These are phyloP conservation scores for Epichloe festucae DNA, from an alignment of 2,329 filamentous ascomycete species.

Conservation along the genomic window DNA sequence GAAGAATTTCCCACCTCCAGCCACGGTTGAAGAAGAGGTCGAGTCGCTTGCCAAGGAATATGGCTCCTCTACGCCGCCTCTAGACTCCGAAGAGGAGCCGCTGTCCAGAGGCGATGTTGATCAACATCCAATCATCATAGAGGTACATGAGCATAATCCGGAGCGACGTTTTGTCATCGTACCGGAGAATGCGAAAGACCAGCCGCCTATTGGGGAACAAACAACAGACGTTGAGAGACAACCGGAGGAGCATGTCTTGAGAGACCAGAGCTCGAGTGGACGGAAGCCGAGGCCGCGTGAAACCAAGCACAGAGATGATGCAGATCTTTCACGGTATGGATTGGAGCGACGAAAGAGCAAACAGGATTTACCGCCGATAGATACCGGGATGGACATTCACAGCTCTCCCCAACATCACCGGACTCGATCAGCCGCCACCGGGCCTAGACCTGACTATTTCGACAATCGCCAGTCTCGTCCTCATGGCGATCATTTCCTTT, in stretches of 20 bases:
- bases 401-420: slow-evolving; percentile 19
- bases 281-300: background rate
- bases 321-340: slow-evolving; percentile 8
- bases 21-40: slow-evolving; percentile 57
- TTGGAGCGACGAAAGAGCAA: slow-evolving; percentile 20
- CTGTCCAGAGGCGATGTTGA: slow-evolving; percentile 51
- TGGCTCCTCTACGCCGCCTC: slow-evolving; percentile 20
- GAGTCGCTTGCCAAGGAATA: slow-evolving; percentile 50
- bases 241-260: background rate
- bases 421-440: slow-evolving; percentile 23
- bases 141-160: slow-evolving; percentile 44
- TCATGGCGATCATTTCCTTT: slow-evolving; percentile 23
- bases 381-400: slow-evolving; percentile 25
- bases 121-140: slow-evolving; percentile 53
- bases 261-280: background rate
- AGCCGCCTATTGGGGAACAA: background rate
- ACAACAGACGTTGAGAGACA: background rate
- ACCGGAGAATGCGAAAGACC: slow-evolving; percentile 16
- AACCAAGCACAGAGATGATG: background rate
- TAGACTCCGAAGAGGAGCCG: slow-evolving; percentile 37
- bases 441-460: slow-evolving; percentile 20
- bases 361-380: slow-evolving; percentile 30
- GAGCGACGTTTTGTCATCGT: slow-evolving; percentile 56
- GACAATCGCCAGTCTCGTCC: slow-evolving; percentile 16
- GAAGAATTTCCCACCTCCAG: slow-evolving; percentile 41